Evolutionary conservation across 352 stramenopile species (phyloP).

Genomic region (Phytophthora vignae): DNA sequence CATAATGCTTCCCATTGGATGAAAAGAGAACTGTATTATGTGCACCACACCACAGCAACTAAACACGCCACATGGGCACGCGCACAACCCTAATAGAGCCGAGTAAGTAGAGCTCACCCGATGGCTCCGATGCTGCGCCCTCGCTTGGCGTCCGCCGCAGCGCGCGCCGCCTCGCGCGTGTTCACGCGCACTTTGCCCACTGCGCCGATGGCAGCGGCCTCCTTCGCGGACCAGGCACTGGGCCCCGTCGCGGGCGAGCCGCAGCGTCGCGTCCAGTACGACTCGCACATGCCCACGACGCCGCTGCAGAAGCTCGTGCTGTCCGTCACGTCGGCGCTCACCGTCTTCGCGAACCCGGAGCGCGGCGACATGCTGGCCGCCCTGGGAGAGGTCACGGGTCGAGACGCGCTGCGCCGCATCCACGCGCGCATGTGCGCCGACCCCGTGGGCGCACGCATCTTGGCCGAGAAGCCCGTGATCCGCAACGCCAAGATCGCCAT

Average conservation of each 20-base stretch:
- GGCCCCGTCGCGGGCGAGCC: conserved; percentile 55
- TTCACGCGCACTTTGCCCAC: conserved; percentile 2
- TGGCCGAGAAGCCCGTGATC: conserved; percentile 89
- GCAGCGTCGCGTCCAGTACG: conserved; percentile 69
- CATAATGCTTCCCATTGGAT: too few species aligned
- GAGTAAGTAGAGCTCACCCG: background rate
- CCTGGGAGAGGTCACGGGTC: conserved; percentile 94
- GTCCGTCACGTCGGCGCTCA: conserved; percentile 87
- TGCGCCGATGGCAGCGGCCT: background rate
- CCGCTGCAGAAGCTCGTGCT: conserved; percentile 90
- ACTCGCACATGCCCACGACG: conserved; percentile 76
- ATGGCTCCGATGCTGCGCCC: conserved; percentile 23
- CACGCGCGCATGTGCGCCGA: conserved; percentile 89
- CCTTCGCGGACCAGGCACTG: conserved; percentile 9
- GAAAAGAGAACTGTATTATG: background rate
- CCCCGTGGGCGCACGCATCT: conserved; percentile 85
- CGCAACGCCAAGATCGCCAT: conserved; percentile 84
- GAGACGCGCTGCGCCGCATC: conserved; percentile 88
- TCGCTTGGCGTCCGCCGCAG: conserved; percentile 13
- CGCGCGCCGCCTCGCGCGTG: conserved; percentile 19
- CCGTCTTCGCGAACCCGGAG: conserved; percentile 93
- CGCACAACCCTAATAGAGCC: background rate
- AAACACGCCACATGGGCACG: background rate
- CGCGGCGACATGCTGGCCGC: conserved; percentile 95
- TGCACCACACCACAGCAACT: background rate